Percentiles rank a stretch among this genome's conserved stretches.
phyloP scores from a whole-genome alignment of 345 rosid genomes.

The Heritiera littoralis region DNA sequence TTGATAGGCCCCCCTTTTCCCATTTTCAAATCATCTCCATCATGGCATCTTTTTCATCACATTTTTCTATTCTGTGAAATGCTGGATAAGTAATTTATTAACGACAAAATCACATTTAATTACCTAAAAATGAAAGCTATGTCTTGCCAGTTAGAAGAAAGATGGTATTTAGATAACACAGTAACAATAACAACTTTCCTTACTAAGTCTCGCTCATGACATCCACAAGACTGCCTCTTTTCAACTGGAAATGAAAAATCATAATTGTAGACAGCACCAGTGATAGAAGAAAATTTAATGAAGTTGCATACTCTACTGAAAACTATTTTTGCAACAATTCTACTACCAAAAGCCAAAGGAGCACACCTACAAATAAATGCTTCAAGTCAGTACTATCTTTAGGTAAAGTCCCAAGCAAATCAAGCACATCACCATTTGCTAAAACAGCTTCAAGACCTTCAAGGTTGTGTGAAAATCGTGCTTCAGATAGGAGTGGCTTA shows the following conservation, averaged over 20 bases:
- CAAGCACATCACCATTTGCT: slow-evolving; percentile 85
- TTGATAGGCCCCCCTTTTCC: not conserved
- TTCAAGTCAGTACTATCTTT: slow-evolving; percentile 97
- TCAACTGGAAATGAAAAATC: slow-evolving; percentile 92
- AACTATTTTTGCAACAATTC: slow-evolving; percentile 1
- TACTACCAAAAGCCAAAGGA: not conserved
- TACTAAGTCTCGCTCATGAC: slow-evolving; percentile 85
- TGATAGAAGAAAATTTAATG: slow-evolving; percentile 17
- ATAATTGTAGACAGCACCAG: slow-evolving; percentile 88
- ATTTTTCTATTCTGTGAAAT: not conserved
- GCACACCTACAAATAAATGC: slow-evolving; percentile 88
- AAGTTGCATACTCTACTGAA: slow-evolving; percentile 11
- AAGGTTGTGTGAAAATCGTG: slow-evolving; percentile 1
- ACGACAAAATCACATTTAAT: not conserved
- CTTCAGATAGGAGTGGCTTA: not conserved
- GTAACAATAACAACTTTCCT: slow-evolving; percentile 14
- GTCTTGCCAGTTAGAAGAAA: not conserved
- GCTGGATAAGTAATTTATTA: not conserved
- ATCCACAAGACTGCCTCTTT: slow-evolving; percentile 76
- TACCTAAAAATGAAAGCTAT: not conserved
- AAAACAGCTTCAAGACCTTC: slow-evolving; percentile 89
- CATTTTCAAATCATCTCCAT: not conserved
- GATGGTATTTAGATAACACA: not conserved
- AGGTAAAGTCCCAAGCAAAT: slow-evolving; percentile 89
- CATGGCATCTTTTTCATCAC: not conserved